Base-by-base conservation (phyloP, 2,329 filamentous ascomycete genomes). In the Paecilomyces formosus region DNA sequence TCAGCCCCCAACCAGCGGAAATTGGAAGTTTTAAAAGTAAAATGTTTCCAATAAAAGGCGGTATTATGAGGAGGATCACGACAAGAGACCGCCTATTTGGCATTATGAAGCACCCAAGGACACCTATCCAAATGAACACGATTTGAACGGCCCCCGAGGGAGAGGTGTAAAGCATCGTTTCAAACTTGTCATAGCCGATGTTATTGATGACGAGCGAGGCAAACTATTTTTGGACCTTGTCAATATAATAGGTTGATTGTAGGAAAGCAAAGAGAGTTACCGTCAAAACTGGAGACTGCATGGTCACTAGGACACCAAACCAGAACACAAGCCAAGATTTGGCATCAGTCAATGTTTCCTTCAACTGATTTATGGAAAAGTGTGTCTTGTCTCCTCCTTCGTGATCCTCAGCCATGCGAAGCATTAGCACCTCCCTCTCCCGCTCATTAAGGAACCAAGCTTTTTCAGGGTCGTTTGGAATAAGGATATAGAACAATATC, bases 81-180 rank as follows among this genome's bases (percentile, higher is more conserved):
- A 80, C 70, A 0, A 78, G 60, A 1, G 65, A 75, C 1, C 79
- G 69, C 39, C 74, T 73, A 1, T 69, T 68, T 0, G 78, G 78
- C 45, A 77, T 74, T 2, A 78, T 21, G 26, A 64, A 64, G 57
- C 72, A 78, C 0, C 70, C 72, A 5, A 70, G 58, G 13, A 78
- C 70, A 12, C 76, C 78, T 22, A 81, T 66, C 79, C 79, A 81
- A 35, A 82, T 64, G 54, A 79, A 68, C 1, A 69, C 57, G 22
- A 82, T 72, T 61, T 80, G 76, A 1, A 81, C 72, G 0, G 78
- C 79, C 0, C 79, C 79, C 0, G 79, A 81, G 0, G 79, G 79
- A 0, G 77, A 73, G 3, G 72, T 75, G 64, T 78, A 78, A 0
- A 82, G 71, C 68, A 82, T 73, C 1, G 79, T 82, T 21, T 79